A percentile compares a stretch with the other conserved stretches of the same genome.
Evolutionary conservation across 2,329 filamentous ascomycete species (phyloP).

Genomic region (Beauveria sp.): DNA sequence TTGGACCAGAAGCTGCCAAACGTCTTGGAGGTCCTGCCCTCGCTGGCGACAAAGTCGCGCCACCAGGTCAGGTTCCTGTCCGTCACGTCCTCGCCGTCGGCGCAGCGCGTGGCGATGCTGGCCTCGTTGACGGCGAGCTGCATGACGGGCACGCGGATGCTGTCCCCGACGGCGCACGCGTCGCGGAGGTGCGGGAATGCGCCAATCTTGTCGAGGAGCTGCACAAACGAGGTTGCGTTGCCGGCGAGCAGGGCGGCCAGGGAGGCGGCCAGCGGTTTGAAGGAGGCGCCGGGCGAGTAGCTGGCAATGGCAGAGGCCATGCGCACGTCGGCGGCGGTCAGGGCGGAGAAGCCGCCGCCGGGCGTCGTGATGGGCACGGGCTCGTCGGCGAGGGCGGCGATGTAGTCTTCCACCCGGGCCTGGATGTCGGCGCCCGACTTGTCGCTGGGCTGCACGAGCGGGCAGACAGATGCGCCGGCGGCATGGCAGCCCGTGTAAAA

Average conservation of each 20-base stretch:
- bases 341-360: slow-evolving; percentile 13
- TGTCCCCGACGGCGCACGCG: slow-evolving; percentile 2
- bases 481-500: slow-evolving; percentile 24
- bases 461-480: slow-evolving; percentile 16
- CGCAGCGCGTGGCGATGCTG: slow-evolving; percentile 10
- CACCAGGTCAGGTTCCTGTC: neutral
- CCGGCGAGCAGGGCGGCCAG: slow-evolving; percentile 21
- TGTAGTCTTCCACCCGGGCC: slow-evolving; percentile 20
- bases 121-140: slow-evolving; percentile 16
- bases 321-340: slow-evolving; percentile 22
- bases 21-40: slow-evolving; percentile 13
- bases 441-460: slow-evolving; percentile 19
- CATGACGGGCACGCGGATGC: neutral
- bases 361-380: slow-evolving; percentile 18
- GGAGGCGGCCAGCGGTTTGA: slow-evolving; percentile 13
- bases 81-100: slow-evolving; percentile 12
- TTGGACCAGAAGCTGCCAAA: slow-evolving; percentile 18
- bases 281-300: slow-evolving; percentile 18
- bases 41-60: slow-evolving; percentile 11
- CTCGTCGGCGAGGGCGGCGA: slow-evolving; percentile 15
- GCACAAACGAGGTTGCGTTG: slow-evolving; percentile 20
- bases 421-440: slow-evolving; percentile 18
- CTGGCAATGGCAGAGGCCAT: slow-evolving; percentile 17
- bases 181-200: slow-evolving; percentile 12
- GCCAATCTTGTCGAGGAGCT: slow-evolving; percentile 16